A percentile compares a stretch with the other conserved stretches of the same genome.
phyloP scores from a whole-genome alignment of 176 grass and related monocot species.

The Oryza glumipatula region DNA sequence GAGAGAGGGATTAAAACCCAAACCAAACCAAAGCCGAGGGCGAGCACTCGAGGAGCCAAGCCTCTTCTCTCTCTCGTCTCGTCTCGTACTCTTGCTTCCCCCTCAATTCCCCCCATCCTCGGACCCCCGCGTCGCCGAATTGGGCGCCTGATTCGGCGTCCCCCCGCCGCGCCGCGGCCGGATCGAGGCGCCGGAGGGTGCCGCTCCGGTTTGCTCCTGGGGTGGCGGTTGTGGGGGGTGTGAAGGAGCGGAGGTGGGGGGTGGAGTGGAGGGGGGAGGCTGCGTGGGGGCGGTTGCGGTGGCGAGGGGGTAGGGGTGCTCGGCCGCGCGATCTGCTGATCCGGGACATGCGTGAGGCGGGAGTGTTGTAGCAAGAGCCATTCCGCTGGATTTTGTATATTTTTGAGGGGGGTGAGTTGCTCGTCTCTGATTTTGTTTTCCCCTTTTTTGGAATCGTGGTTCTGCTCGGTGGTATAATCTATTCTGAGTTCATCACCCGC shows the following conservation, averaged over 20 bases:
- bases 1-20: constrained; percentile 26
- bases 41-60: not conserved
- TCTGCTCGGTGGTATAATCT: not conserved
- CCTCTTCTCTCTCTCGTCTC: too few species aligned
- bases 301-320: not conserved
- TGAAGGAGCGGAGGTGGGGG: not conserved
- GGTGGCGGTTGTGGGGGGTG: not conserved
- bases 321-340: constrained; percentile 10
- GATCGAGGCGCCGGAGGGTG: not conserved
- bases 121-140: not conserved
- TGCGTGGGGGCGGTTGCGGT: not conserved
- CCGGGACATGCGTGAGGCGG: constrained; percentile 26
- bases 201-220: not conserved
- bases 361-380: not conserved
- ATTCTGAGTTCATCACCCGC: constrained; percentile 4
- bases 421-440: not conserved
- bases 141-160: constrained; percentile 14
- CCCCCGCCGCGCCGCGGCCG: constrained; percentile 6
- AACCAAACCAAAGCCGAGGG: constrained; percentile 24
- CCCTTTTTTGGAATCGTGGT: not conserved
- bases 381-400: not conserved
- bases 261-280: not conserved
- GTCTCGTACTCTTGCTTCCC: not conserved
- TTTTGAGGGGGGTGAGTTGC: constrained; percentile 29
- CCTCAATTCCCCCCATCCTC: not conserved